Evolutionary conservation across 2,329 filamentous ascomycete genomes (phyloP), one percentile per base, ranked within the genome.

Genomic region (Fusarium sp.): DNA sequence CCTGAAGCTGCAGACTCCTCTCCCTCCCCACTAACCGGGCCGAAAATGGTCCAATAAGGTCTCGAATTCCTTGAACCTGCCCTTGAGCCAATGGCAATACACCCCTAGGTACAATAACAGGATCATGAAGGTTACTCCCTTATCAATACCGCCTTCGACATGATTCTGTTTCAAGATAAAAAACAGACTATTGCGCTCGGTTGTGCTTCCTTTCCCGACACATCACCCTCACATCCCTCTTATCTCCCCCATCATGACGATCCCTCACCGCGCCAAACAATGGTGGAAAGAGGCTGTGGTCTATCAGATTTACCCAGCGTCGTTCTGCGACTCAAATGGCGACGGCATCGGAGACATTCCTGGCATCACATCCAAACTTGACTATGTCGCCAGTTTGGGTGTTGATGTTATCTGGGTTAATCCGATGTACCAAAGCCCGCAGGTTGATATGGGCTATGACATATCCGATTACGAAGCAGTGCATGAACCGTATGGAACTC

Each of bases 271-370:
- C 3, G 53, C 60, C 7, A 72, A 56, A 36, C 73, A 73, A 43
- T 89, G 86, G 86, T 89, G 87, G 87, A 87, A 87, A 66, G 84
- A 88, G 63, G 82, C 80, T n/a, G 78, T 83, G 2, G 82, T 87
- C 39, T 89, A 89, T 69, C 86, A 89, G 71, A 87, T 89, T 68
- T 89, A 88, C 71, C 86, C 86, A 3, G 83, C 87, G 28, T 85
- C 82, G 13, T 89, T 88, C 79, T 84, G 85, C 54, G 86, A 88
- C 72, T 84, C 82, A 67, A 87, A 88, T 56, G 83, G 83, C 51
- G 86, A 88, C 75, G 86, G 86, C 4, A 75, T 87, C 34, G 86
- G 86, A 7, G 86, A 88, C 65, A 79, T 89, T 6, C 81, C 80
- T 1, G 86, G 87, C 39, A 86, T 89, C 68, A 84, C 87, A 15